Evolutionary conservation across 768 basidiomycete genomes (phyloP).

Genomic region (Amanita exitialis): DNA sequence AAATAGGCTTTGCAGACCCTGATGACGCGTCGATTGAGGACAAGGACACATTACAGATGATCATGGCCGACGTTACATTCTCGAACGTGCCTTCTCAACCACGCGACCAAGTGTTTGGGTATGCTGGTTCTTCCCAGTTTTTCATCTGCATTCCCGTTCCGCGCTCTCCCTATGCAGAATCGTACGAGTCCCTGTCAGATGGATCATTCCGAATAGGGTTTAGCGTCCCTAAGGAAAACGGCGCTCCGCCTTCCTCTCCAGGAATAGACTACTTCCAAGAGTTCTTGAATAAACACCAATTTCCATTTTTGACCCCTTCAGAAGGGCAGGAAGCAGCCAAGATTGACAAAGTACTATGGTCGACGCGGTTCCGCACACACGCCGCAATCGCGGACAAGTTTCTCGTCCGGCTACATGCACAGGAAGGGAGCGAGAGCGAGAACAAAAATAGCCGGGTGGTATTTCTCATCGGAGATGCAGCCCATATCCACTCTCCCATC

Average conservation of each 20-base stretch:
- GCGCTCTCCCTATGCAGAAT: conserved; percentile 10
- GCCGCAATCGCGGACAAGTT: conserved; percentile 31
- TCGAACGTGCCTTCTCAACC: conserved; percentile 14
- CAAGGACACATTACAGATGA: conserved; percentile 26
- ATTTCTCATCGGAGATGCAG: conserved; percentile 22
- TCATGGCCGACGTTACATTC: conserved; percentile 38
- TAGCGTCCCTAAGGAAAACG: conserved; percentile 23
- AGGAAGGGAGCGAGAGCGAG: neutral
- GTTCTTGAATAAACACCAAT: conserved; percentile 31
- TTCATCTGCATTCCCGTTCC: conserved; percentile 29
- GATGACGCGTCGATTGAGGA: conserved; percentile 16
- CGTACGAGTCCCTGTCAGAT: conserved; percentile 6
- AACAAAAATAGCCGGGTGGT: conserved; percentile 4
- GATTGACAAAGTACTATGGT: conserved; percentile 30
- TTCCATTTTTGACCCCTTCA: conserved; percentile 19
- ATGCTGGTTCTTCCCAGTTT: conserved; percentile 19
- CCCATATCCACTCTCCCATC: conserved; percentile 41
- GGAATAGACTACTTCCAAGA: conserved; percentile 32
- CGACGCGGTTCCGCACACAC: conserved; percentile 36
- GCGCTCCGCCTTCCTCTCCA: conserved; percentile 26
- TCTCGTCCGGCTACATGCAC: conserved; percentile 17
- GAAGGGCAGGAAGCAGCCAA: conserved; percentile 20
- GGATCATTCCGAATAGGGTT: conserved; percentile 29
- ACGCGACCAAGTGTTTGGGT: conserved; percentile 12
- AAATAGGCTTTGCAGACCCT: conserved; percentile 36